Conservation (phyloP, 768 basidiomycete genomes). For the Strobilomyces confusus region DNA sequence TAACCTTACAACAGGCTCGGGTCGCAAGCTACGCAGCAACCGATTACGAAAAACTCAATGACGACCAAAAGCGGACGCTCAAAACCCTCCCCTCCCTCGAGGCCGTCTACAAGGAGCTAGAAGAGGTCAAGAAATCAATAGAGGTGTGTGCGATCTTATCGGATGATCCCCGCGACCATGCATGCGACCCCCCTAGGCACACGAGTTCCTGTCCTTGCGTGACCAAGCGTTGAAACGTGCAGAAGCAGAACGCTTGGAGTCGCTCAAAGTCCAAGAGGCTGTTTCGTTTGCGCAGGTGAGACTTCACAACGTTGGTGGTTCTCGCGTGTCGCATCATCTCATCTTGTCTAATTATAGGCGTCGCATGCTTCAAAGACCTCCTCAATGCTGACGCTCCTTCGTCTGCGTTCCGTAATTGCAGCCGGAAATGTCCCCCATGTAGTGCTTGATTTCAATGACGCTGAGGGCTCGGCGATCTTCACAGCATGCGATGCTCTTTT, state of each 20-base stretch:
- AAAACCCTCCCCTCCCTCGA: slow-evolving; percentile 74
- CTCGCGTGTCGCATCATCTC: background rate
- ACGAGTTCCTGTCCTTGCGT: slow-evolving; percentile 60
- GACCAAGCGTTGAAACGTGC: slow-evolving; percentile 52
- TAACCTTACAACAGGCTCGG: slow-evolving; percentile 48
- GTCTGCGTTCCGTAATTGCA: slow-evolving; percentile 49
- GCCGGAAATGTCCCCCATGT: slow-evolving; percentile 42
- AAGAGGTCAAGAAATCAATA: slow-evolving; percentile 77
- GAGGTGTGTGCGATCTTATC: slow-evolving; percentile 61
- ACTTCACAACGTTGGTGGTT: background rate
- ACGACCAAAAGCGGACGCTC: slow-evolving; percentile 77
- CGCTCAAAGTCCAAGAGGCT: slow-evolving; percentile 50
- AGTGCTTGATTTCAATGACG: slow-evolving; percentile 40
- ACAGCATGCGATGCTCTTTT: slow-evolving; percentile 51
- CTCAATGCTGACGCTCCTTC: slow-evolving; percentile 56
- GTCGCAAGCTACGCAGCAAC: slow-evolving; percentile 67
- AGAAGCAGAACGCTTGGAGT: slow-evolving; percentile 55
- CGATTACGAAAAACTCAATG: slow-evolving; percentile 71
- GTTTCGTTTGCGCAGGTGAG: slow-evolving; percentile 58
- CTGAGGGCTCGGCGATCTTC: slow-evolving; percentile 54
- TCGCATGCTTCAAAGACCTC: slow-evolving; percentile 40
- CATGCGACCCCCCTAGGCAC: slow-evolving; percentile 36
- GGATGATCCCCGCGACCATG: background rate
- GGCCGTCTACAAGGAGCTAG: slow-evolving; percentile 75
- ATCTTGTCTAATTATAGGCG: slow-evolving; percentile 34